A percentile compares a stretch with the other conserved stretches of the same genome.
Conservation (phyloP, 805 yeast species). For the Candida montana region DNA sequence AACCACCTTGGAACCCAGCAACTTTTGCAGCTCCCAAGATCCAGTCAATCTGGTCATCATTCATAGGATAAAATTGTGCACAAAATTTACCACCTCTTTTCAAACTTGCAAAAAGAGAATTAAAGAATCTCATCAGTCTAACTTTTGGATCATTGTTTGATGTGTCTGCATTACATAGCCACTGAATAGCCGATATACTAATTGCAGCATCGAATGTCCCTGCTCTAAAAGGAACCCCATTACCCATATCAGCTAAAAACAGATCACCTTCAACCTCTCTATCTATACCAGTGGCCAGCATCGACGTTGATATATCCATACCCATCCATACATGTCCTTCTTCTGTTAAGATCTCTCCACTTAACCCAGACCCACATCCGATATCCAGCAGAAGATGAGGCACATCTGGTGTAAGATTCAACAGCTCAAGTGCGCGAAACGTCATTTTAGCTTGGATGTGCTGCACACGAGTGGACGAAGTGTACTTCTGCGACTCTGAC, state of each 20-base stretch:
- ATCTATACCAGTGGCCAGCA: constrained; percentile 92
- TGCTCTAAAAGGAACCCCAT: constrained; percentile 91
- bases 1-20: constrained; percentile 95
- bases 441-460: constrained; percentile 99
- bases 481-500: constrained; percentile 82
- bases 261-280: constrained; percentile 92
- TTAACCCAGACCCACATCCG: constrained; percentile 96
- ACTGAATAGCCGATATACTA: constrained; percentile 90
- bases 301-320: constrained; percentile 91
- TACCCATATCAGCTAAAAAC: constrained; percentile 87
- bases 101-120: constrained; percentile 78
- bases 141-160: constrained; percentile 75
- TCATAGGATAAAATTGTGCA: constrained; percentile 93
- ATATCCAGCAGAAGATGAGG: constrained; percentile 73
- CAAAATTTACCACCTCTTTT: constrained; percentile 95
- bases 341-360: constrained; percentile 90
- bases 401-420: constrained; percentile 58
- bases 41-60: constrained; percentile 76
- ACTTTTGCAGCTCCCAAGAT: constrained; percentile 83
- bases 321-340: constrained; percentile 96
- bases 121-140: constrained; percentile 77
- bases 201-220: constrained; percentile 97
- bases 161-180: constrained; percentile 96
- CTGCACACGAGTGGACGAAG: constrained; percentile 92
- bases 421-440: constrained; percentile 79